A percentile compares a stretch with the other conserved stretches of the same genome.
phyloP scores from a whole-genome alignment of 169 alveolate species.

The Theileria luwenshuni region DNA sequence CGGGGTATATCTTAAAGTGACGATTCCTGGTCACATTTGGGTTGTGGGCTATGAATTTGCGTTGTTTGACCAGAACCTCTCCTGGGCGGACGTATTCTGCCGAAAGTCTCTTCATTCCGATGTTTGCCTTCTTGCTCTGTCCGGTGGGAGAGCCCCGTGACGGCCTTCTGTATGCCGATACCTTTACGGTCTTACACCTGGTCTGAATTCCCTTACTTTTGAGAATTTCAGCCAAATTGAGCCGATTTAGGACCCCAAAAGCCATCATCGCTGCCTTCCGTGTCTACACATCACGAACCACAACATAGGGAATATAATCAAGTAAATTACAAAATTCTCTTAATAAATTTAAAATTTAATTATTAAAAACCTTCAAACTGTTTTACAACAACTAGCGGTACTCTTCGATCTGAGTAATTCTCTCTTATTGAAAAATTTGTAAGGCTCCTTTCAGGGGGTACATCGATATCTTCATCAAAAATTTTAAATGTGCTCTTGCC shows the following conservation, averaged over 20 bases:
- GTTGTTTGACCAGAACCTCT: slow-evolving; percentile 73
- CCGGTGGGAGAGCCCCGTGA: slow-evolving; percentile 86
- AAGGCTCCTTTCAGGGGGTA: slow-evolving; percentile 9
- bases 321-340: too few relatives aligned
- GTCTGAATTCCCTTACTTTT: slow-evolving; percentile 53
- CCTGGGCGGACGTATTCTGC: slow-evolving; percentile 86
- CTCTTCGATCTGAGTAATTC: slow-evolving; percentile 6
- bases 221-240: slow-evolving; percentile 9
- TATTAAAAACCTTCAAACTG: slow-evolving; percentile 15
- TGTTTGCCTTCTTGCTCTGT: slow-evolving; percentile 82
- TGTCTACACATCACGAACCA: too few relatives aligned
- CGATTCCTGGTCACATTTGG: slow-evolving; percentile 71
- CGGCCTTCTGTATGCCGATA: slow-evolving; percentile 83
- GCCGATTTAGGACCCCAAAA: slow-evolving; percentile 49
- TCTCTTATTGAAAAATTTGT: slow-evolving; percentile 8
- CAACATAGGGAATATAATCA: too few relatives aligned
- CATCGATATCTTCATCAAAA: not conserved
- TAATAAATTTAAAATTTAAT: not conserved
- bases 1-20: slow-evolving; percentile 85
- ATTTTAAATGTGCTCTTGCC: slow-evolving; percentile 16
- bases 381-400: slow-evolving; percentile 33
- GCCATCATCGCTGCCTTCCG: not conserved
- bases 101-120: slow-evolving; percentile 81
- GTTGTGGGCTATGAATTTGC: slow-evolving; percentile 78
- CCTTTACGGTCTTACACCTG: slow-evolving; percentile 81